Base-by-base conservation (phyloP, 2,329 filamentous ascomycete species). In the Penicillium freii region DNA sequence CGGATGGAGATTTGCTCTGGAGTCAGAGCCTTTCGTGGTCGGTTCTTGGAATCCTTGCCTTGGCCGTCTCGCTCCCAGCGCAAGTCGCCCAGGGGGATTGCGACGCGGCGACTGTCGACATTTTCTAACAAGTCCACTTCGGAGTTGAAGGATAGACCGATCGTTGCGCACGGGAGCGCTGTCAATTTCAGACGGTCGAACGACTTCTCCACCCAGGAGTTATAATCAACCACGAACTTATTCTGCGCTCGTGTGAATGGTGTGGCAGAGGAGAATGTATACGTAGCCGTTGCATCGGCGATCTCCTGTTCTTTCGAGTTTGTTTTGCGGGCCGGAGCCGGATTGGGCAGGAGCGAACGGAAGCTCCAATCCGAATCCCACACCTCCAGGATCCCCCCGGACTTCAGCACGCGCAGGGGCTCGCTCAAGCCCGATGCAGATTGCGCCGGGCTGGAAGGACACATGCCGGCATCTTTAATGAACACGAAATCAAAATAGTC, bases 301-400 rank as follows among this genome's bases (percentile, higher is more conserved):
- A 83, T 81, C 44, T 84, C 80, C 63, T 84, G 81, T 57, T 90
- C 85, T 47, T 86, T 83, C 39, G 85, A 81, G 19, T 85, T 81
- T 45, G 79, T 78, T 25, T 81, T 77, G 63, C 81, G 75, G 53
- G 83, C 78, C 15, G 82, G 82, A 2, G 87, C 86, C 2, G 89
- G 85, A 70, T 94, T 90, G 3, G 91, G 90, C 50, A 91, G 81
- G 29, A 97, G 81, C 73, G 92, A 92, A 64, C 92, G 88, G 62
- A 96, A 85, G 13, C 88, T 84, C 70, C 92, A 86, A 74, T 97
- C 92, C 5, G 88, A 88, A 63, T 96, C 92, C 92, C 92, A 97
- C 17, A 95, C 81, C 71, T 97, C 93, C 27, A 97, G 69, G 2
- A 86, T 85, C 5, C 93, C 93, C 17, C 90, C 91, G 0, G 89